Percentiles rank a stretch among this genome's conserved stretches.
Evolutionary conservation across 2,329 filamentous ascomycete species (phyloP).

Genomic region (Aspergillus puulaauensis): DNA sequence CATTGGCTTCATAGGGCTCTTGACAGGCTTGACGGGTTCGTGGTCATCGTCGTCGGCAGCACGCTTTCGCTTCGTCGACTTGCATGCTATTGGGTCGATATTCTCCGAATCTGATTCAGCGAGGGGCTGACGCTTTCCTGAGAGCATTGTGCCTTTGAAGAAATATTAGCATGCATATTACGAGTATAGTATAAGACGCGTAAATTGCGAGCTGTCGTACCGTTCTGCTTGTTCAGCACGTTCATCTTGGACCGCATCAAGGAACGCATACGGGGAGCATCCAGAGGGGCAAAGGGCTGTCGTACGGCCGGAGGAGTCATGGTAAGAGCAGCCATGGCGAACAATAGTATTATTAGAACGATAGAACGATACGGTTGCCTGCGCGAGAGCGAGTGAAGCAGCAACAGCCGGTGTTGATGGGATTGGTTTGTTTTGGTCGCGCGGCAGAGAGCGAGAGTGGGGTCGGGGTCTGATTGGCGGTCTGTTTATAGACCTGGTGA

Average conservation of each 20-base stretch:
- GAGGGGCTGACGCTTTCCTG: conserved; percentile 18
- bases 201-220: conserved; percentile 18
- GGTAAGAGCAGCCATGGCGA: conserved; percentile 34
- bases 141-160: conserved; percentile 13
- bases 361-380: background rate
- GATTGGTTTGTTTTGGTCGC: conserved; percentile 20
- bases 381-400: background rate
- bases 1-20: conserved; percentile 48
- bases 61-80: conserved; percentile 48
- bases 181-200: background rate
- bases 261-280: conserved; percentile 31
- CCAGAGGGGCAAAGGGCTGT: conserved; percentile 37
- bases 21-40: conserved; percentile 24
- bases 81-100: conserved; percentile 54
- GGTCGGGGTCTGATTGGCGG: conserved; percentile 19
- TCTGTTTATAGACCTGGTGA: conserved; percentile 13
- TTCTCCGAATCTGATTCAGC: conserved; percentile 56
- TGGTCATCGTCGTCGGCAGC: conserved; percentile 30
- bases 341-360: background rate
- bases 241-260: conserved; percentile 33
- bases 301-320: conserved; percentile 34
- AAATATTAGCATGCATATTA: conserved; percentile 5
- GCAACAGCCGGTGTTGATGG: background rate
- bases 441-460: conserved; percentile 22
- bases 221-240: conserved; percentile 33